These are phyloP conservation scores for Sanguinoderma infundibulare DNA, from an alignment of 1,284 basidiomycete species.

Conservation along the genomic window DNA sequence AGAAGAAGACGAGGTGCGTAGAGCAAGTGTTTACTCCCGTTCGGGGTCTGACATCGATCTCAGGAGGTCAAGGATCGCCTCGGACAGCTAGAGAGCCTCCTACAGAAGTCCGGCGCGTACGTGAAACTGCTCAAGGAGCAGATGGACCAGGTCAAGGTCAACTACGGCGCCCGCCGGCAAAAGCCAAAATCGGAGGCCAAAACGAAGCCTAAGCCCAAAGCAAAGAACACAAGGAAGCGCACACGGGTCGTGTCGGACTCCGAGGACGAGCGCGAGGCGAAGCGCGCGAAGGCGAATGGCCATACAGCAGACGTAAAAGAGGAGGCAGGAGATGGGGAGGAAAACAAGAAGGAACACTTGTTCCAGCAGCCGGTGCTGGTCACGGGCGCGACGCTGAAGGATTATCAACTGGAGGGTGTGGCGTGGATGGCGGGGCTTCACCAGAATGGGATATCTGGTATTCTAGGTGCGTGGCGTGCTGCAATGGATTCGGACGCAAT, in stretches of 20 bases:
- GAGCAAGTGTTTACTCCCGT: neutral
- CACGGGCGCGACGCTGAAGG: conserved; percentile 85
- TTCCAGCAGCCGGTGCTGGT: conserved; percentile 80
- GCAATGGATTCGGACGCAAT: no score
- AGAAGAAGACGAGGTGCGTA: neutral
- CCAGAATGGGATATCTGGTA: conserved; percentile 94
- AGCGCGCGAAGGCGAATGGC: conserved; percentile 35
- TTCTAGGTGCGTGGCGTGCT: conserved; percentile 63
- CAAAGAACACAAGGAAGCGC: conserved; percentile 27
- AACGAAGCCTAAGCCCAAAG: conserved; percentile 10
- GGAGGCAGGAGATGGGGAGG: conserved; percentile 32
- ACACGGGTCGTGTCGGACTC: conserved; percentile 23
- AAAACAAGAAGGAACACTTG: conserved; percentile 30
- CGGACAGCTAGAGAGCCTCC: conserved; percentile 55
- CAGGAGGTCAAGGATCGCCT: conserved; percentile 21
- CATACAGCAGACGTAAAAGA: conserved; percentile 31
- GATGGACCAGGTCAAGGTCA: conserved; percentile 56
- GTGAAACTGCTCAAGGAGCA: conserved; percentile 61
- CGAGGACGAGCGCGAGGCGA: conserved; percentile 25
- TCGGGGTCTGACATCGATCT: neutral
- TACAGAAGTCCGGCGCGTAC: conserved; percentile 67
- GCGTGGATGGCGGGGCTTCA: conserved; percentile 96
- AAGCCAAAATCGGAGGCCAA: neutral
- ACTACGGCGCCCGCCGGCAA: conserved; percentile 2
- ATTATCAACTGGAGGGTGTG: conserved; percentile 94